These are phyloP conservation scores for Ophiostoma novo-ulmi DNA, from an alignment of 2,329 filamentous ascomycete species.

Conservation along the genomic window DNA sequence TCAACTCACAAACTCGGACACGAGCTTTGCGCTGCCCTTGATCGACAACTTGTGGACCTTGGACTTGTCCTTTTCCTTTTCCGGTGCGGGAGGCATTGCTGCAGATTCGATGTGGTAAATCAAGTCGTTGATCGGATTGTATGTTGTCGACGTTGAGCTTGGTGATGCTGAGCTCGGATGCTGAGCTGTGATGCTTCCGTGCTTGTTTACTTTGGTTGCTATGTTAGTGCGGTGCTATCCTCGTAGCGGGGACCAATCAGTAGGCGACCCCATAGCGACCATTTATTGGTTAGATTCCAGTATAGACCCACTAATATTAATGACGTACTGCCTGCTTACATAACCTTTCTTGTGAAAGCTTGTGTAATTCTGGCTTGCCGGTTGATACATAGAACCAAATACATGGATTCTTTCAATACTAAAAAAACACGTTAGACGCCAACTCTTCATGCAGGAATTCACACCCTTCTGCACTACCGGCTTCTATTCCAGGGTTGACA, in stretches of 20 bases:
- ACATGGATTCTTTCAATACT: too few species aligned
- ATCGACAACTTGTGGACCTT: slow-evolving; percentile 94
- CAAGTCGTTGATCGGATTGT: neutral
- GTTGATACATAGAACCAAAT: too few species aligned
- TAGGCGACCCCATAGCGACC: neutral
- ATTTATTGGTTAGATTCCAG: neutral
- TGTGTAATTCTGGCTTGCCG: too few species aligned
- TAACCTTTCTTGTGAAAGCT: neutral
- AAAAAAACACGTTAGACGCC: neutral
- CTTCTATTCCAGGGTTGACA: neutral
- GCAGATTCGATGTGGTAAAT: neutral
- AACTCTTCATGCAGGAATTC: neutral
- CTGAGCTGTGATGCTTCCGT: neutral
- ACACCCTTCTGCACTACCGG: neutral
- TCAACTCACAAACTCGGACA: slow-evolving; percentile 88
- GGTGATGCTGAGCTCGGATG: slow-evolving; percentile 3
- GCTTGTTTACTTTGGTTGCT: slow-evolving; percentile 25
- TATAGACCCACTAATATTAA: neutral
- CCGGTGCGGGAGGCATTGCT: slow-evolving; percentile 25
- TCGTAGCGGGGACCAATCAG: slow-evolving; percentile 51
- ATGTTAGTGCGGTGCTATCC: slow-evolving; percentile 42
- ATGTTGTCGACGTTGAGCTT: neutral
- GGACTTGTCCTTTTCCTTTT: slow-evolving; percentile 61
- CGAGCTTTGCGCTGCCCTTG: slow-evolving; percentile 76
- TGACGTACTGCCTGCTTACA: neutral